phyloP scores from a whole-genome alignment of 441 rosid genomes.

The Flueggea neowawraea region DNA sequence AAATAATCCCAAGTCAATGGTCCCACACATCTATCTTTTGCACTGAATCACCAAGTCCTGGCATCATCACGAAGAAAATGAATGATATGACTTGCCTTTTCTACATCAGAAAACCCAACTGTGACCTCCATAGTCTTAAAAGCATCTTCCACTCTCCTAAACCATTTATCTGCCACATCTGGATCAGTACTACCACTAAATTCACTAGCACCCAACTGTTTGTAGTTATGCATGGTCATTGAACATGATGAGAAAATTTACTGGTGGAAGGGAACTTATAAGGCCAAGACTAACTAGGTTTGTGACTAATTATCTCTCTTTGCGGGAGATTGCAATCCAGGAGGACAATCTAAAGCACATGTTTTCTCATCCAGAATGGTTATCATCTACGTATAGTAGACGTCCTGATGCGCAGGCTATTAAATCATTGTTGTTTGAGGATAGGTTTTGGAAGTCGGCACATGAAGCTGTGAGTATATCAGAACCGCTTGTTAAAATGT shows the following conservation, averaged over 20 bases:
- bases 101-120: no score
- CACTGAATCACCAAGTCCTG: no score
- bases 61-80: no score
- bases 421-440: slow-evolving; percentile 42
- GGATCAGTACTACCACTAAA: no score
- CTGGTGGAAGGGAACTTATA: slow-evolving; percentile 46
- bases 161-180: no score
- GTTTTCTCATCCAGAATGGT: slow-evolving; percentile 52
- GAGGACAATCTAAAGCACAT: slow-evolving; percentile 55
- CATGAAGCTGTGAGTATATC: slow-evolving; percentile 48
- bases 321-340: slow-evolving; percentile 45
- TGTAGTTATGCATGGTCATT: slow-evolving; percentile 41
- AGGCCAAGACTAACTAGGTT: slow-evolving; percentile 41
- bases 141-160: no score
- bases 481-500: slow-evolving; percentile 45
- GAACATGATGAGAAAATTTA: slow-evolving; percentile 48
- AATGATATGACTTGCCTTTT: no score
- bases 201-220: no score
- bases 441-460: slow-evolving; percentile 58
- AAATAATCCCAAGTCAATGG: no score
- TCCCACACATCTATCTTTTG: no score
- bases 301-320: slow-evolving; percentile 36
- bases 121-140: no score
- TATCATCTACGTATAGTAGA: slow-evolving; percentile 38
- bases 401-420: slow-evolving; percentile 45